Percentiles rank a stretch among this genome's conserved stretches.
Evolutionary conservation across 140 eudicot genomes (phyloP).

Genomic region (Cichorium intybus): DNA sequence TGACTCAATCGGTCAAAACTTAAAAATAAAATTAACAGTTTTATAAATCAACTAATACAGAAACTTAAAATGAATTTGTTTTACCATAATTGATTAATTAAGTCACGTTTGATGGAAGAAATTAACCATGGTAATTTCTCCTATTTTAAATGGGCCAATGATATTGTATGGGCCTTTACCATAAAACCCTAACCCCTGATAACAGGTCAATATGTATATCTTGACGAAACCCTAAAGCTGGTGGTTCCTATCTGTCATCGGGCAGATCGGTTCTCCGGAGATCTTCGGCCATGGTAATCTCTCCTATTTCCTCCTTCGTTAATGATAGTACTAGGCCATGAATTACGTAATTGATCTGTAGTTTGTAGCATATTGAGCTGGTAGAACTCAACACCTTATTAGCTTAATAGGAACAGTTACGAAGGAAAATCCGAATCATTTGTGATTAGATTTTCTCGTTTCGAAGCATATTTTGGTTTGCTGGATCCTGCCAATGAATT

Average conservation of each 20-base stretch:
- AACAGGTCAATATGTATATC: neutral
- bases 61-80: too few species aligned
- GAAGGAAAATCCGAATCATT: neutral
- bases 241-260: constrained; percentile 9
- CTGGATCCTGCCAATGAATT: neutral
- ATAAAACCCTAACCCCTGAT: constrained; percentile 15
- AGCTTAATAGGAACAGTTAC: neutral
- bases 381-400: neutral
- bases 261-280: constrained; percentile 13
- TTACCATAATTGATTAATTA: too few species aligned
- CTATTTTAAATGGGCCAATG: neutral
- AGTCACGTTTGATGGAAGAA: too few species aligned
- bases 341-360: constrained; percentile 3
- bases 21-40: too few species aligned
- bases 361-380: neutral
- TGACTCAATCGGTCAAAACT: too few species aligned
- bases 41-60: too few species aligned
- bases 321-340: neutral
- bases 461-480: neutral
- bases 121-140: too few species aligned
- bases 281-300: constrained; percentile 22
- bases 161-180: constrained; percentile 2
- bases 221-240: constrained; percentile 11
- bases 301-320: neutral
- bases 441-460: neutral